phyloP scores from a whole-genome alignment of 2,329 filamentous ascomycete species.

The Hypoxylon sp. region DNA sequence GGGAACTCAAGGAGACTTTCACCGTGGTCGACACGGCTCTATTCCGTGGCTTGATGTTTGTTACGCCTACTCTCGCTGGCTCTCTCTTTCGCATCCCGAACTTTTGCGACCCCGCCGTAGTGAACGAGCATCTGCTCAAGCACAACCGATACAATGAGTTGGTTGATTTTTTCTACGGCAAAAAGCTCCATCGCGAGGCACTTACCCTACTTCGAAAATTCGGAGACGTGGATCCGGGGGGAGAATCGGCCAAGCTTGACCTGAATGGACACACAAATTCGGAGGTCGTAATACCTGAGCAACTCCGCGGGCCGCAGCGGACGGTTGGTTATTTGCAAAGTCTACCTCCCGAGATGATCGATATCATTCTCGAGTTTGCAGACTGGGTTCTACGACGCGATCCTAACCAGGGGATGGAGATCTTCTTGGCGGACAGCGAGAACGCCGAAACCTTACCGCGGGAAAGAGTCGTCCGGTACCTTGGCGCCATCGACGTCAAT shows the following conservation, averaged over 20 bases:
- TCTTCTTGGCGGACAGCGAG: constrained; percentile 93
- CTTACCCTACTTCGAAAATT: constrained; percentile 86
- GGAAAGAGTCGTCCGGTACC: constrained; percentile 79
- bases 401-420: constrained; percentile 85
- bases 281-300: constrained; percentile 53
- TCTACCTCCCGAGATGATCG: constrained; percentile 87
- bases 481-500: constrained; percentile 76
- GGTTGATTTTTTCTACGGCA: constrained; percentile 97
- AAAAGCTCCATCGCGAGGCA: constrained; percentile 90
- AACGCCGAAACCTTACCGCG: constrained; percentile 93
- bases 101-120: constrained; percentile 95
- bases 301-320: constrained; percentile 82
- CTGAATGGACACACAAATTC: constrained; percentile 49
- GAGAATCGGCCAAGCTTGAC: constrained; percentile 58
- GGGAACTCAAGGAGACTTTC: constrained; percentile 81
- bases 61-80: constrained; percentile 84
- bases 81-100: constrained; percentile 96
- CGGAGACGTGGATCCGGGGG: constrained; percentile 63
- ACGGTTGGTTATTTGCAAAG: constrained; percentile 93
- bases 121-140: constrained; percentile 92
- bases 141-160: constrained; percentile 91
- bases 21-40: constrained; percentile 92
- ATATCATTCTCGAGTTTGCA: constrained; percentile 91
- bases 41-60: constrained; percentile 96
- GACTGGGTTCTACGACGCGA: constrained; percentile 86